Evolutionary conservation across 2,329 filamentous ascomycete species (phyloP).

Genomic region (Exophiala xenobiotica): DNA sequence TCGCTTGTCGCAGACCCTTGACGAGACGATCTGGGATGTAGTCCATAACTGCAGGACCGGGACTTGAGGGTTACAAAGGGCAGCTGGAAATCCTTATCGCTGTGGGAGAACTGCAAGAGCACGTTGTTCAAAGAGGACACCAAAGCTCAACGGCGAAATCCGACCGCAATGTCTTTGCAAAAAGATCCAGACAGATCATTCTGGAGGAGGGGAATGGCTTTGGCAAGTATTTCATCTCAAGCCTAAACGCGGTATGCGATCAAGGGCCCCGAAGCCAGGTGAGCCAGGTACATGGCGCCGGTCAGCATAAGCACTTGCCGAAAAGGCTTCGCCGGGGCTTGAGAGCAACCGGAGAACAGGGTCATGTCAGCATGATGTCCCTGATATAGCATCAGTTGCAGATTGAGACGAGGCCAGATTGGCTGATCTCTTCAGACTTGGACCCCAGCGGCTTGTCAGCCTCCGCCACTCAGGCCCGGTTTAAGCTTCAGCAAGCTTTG

Average conservation of each 20-base stretch:
- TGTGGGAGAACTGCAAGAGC: too few relatives aligned
- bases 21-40: constrained; percentile 13
- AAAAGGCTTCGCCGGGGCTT: constrained; percentile 11
- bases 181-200: background rate
- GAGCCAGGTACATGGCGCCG: background rate
- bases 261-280: background rate
- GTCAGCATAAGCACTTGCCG: constrained; percentile 24
- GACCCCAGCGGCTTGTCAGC: constrained; percentile 15
- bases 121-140: too few relatives aligned
- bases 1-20: constrained; percentile 5
- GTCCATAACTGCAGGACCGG: constrained; percentile 13
- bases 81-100: too few relatives aligned
- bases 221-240: background rate
- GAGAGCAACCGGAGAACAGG: background rate
- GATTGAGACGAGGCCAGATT: constrained; percentile 16
- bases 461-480: constrained; percentile 8
- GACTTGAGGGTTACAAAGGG: background rate
- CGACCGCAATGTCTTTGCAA: too few relatives aligned
- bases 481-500: constrained; percentile 1
- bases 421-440: constrained; percentile 3
- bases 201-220: background rate
- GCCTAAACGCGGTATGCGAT: background rate
- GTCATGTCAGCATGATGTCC: constrained; percentile 18
- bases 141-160: too few relatives aligned
- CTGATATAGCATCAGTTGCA: constrained; percentile 18